Evolutionary conservation across 2,329 filamentous ascomycete genomes (phyloP), one percentile per base, ranked within the genome.

Genomic region (Penicillium sp.): DNA sequence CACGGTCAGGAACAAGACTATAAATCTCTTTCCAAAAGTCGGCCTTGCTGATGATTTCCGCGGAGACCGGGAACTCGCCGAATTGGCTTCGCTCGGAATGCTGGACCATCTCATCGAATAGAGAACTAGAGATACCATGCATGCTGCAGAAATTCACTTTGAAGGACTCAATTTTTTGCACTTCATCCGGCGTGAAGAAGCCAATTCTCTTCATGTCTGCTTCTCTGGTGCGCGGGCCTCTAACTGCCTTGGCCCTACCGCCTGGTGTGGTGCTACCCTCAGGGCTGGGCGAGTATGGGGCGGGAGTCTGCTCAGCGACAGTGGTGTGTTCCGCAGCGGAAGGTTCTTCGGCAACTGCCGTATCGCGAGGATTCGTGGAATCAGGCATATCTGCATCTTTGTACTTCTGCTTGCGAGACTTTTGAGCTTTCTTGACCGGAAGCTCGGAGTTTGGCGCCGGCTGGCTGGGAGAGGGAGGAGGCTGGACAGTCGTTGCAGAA

Each of bases 11-110:
- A 9, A 73, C 53, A 3, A 67, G 55, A 18, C 52, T 55, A 50
- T 69, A 68, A 41, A 72, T 65, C 4, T 56, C 46, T 13, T 63
- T 51, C 64, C 72, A 69, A 41, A 75, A 73, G 0, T 70, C 62
- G 9, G 27, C n/a, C 50, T 68, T 68, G 0, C 43, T 53, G 36
- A 67, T 58, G 7, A 60, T 37, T 1, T 40, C 31, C 0, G 46
- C n/a, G 3, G 57, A 42, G 13, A 58, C 50, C 6, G 65, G 65
- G 29, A 64, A 70, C 6, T 58, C 46, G 1, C 38, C 46, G 14
- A 33, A 49, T 13, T 50, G 55, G 19, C 55, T 51, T n/a, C 60
- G 62, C 22, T 57, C 55, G 3, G 66, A 67, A 42, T 69, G 65
- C 36, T 71, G 68, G 2, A 71, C 53, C 59, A 69, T 64, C 1